A percentile compares a stretch with the other conserved stretches of the same genome.
Conservation (phyloP, 177 flowering plant species). For the Vitis hybrid region DNA sequence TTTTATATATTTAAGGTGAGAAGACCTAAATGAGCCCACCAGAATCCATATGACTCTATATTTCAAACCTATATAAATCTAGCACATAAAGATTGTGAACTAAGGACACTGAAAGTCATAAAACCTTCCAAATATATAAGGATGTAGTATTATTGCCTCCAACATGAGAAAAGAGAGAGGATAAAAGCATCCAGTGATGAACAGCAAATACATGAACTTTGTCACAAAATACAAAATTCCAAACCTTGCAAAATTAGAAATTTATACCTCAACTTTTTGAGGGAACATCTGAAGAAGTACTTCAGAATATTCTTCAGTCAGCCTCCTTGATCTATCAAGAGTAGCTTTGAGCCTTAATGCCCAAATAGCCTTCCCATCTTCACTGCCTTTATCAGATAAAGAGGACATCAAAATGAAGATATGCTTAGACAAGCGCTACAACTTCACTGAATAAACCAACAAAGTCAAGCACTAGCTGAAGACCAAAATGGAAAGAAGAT, state of each 20-base stretch:
- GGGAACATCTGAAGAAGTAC: constrained; percentile 84
- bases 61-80: neutral
- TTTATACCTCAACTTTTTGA: constrained; percentile 70
- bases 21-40: neutral
- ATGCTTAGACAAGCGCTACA: constrained; percentile 4
- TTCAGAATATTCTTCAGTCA: constrained; percentile 92
- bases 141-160: neutral
- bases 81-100: neutral
- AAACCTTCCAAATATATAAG: neutral
- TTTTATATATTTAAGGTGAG: no score
- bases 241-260: neutral
- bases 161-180: neutral
- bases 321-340: constrained; percentile 85
- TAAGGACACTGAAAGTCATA: neutral
- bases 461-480: neutral
- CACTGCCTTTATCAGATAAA: constrained; percentile 48
- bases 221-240: neutral
- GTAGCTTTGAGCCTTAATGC: constrained; percentile 92
- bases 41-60: neutral
- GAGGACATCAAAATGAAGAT: neutral
- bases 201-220: neutral
- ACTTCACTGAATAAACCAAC: neutral
- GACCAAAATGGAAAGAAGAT: constrained; percentile 1
- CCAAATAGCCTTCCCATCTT: constrained; percentile 86
- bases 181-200: neutral